phyloP scores from a whole-genome alignment of 768 basidiomycete species.

The Paxillus ammoniavirescens region DNA sequence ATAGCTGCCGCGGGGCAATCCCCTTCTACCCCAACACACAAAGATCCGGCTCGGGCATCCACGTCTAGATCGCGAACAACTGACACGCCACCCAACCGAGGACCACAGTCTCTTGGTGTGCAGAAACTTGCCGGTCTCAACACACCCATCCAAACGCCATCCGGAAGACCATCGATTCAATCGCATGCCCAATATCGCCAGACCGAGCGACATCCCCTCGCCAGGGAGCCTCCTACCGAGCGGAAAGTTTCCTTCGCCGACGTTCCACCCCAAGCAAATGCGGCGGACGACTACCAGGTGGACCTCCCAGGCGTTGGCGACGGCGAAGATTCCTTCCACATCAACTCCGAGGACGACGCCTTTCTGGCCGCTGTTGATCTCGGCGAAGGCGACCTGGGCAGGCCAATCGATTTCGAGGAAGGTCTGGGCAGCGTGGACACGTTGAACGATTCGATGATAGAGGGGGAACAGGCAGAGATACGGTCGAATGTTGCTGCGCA shows the following conservation, averaged over 20 bases:
- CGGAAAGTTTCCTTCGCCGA: constrained; percentile 11
- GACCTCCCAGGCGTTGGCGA: constrained; percentile 18
- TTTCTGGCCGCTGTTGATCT: constrained; percentile 59
- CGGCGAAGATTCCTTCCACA: constrained; percentile 45
- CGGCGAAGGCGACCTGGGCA: constrained; percentile 40
- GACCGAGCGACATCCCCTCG: constrained; percentile 5
- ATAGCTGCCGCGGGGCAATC: constrained; percentile 10
- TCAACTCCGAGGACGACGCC: constrained; percentile 66
- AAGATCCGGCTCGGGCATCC: not conserved
- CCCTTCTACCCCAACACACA: not conserved
- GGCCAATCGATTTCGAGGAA: constrained; percentile 41
- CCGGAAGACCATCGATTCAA: constrained; percentile 7
- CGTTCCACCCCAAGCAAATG: not conserved
- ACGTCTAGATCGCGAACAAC: not conserved
- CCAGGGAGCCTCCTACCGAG: constrained; percentile 11
- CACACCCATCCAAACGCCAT: constrained; percentile 36
- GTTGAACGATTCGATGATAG: constrained; percentile 6
- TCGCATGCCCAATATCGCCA: not conserved
- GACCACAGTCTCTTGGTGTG: not conserved
- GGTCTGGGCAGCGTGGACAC: constrained; percentile 21
- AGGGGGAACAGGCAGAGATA: not conserved
- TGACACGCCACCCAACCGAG: not conserved
- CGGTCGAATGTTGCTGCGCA: not conserved
- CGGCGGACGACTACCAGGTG: constrained; percentile 4
- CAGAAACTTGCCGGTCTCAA: constrained; percentile 22